These are phyloP conservation scores for Eimeria acervulina DNA, from an alignment of 169 alveolate species.

Conservation along the genomic window DNA sequence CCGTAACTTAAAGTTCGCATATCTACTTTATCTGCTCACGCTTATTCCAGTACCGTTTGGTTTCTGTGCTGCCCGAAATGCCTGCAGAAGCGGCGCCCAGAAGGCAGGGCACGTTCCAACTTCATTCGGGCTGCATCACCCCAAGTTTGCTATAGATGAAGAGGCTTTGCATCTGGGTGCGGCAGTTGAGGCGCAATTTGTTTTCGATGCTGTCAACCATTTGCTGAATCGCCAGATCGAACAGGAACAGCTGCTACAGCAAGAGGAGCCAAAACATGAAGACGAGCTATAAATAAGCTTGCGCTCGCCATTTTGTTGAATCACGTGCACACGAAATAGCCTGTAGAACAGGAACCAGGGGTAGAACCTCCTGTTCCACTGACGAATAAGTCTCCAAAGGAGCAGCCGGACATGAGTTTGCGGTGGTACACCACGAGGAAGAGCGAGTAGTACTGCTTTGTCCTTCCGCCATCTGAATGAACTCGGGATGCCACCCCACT, in stretches of 20 bases:
- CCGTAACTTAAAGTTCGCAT: background rate
- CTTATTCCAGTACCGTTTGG: background rate
- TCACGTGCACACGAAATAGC: background rate
- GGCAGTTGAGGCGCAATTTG: slow-evolving; percentile 77
- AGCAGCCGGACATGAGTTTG: background rate
- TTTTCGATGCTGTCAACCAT: slow-evolving; percentile 52
- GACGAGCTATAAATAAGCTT: background rate
- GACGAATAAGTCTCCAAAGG: background rate
- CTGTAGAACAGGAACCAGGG: background rate
- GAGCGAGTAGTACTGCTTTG: background rate
- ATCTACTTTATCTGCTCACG: background rate
- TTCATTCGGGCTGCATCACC: slow-evolving; percentile 72
- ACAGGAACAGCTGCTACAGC: background rate
- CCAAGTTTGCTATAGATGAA: slow-evolving; percentile 81
- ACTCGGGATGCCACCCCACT: background rate
- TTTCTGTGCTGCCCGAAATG: background rate
- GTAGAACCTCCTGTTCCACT: background rate
- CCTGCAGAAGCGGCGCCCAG: slow-evolving; percentile 77
- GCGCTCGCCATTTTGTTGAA: background rate
- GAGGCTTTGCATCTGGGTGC: slow-evolving; percentile 76
- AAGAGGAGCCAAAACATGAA: background rate
- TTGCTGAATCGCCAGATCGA: slow-evolving; percentile 9
- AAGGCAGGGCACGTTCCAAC: slow-evolving; percentile 74
- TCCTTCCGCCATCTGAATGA: background rate
- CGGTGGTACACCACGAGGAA: background rate